Evolutionary conservation across 2,329 filamentous ascomycete genomes (phyloP), one percentile per base, ranked within the genome.

Genomic region (Neopestalotiopsis rosae): DNA sequence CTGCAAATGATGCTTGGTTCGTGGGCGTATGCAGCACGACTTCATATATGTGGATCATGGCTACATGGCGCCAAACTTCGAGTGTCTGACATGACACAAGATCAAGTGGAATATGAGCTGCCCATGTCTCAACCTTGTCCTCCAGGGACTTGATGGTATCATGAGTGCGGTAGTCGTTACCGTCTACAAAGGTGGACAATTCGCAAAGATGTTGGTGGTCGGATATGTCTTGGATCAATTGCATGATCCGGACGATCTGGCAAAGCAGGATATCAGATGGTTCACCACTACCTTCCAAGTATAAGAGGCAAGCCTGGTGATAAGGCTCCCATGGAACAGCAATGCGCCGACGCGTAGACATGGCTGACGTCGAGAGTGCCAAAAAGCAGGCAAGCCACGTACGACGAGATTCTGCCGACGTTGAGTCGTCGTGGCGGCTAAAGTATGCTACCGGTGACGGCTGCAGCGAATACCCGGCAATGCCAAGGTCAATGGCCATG

Each of bases 1-100:
- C 69, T 17, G 68, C 68, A 52, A 70, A 73, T 34, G 67, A 67
- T 6, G 63, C 59, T 65, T 71, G 71, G 70, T 73, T 73, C 14
- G 69, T 70, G 6, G 49, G 59, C 9, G 70, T 73, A 63, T 71
- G 70, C 9, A 71, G 69, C 34, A 69, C 69, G 7, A 68, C 20
- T 57, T 73, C 71, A 56, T 73, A 65, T n/a, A 70, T 66, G 38
- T 68, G 62, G 13, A 71, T 66, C 49, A 70, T 66, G 63, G 70
- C 69, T 5, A 67, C 17, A 30, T 69, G 66, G 6, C 57, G 28
- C 66, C 66, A 70, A 10, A 69, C 64, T 40, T 32, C n/a, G 32
- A 69, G 59, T 10, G 64, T 40, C 13, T 32, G 62, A 3, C 57
- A 61, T 5, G 17, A n/a, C 20, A 66, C 63, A 4, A 68, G 56